Evolutionary conservation across 2,329 filamentous ascomycete species (phyloP), one percentile per base, ranked within the genome.

Genomic region (Zarea fungicola): DNA sequence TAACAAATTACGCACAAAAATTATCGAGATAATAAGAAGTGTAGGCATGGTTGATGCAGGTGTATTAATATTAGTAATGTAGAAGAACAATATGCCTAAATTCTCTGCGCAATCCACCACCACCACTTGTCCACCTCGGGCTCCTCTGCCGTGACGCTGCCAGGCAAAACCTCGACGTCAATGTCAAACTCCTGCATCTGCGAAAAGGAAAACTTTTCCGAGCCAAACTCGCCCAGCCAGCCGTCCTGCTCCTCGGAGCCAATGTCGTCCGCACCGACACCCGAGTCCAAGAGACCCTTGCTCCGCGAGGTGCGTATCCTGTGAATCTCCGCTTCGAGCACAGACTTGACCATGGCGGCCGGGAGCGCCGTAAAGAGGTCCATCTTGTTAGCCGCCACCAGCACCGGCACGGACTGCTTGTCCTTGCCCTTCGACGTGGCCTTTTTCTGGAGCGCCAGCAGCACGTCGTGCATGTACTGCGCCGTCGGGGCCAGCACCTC

Each of bases 331-430:
- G 77, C 74, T 69, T 97, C 91, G 13, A 99, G 73, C 55, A 79
- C 81, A 46, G 76, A 76, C 65, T 81, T 85, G 51, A 96, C 87
- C 26, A 95, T 74, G 6, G 79, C 77, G 0, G 87, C 80, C 0
- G 93, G 93, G 44, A 96, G 71, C 7, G 92, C 89, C 0, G 93
- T 96, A 65, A 99, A 99, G 1, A 99, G 76, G 65, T 99, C 93
- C 63, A 90, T 79, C 76, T 99, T 99, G 69, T 97, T 99, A 47
- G 90, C 91, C 2, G 90, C 91, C 28, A 99, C 74, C 29, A 99
- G 76, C 7, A 99, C 77, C 0, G 87, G 83, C 8, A 93, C 76
- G 39, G 76, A 55, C 2, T 53, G 54, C 58, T 62, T 66, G 36
- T 60, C 54, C 55, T 63, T 67, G 48, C 58, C 54, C 42, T 60